These are phyloP conservation scores for Paramecium bursaria DNA, from an alignment of 73 alveolate species.

Conservation along the genomic window DNA sequence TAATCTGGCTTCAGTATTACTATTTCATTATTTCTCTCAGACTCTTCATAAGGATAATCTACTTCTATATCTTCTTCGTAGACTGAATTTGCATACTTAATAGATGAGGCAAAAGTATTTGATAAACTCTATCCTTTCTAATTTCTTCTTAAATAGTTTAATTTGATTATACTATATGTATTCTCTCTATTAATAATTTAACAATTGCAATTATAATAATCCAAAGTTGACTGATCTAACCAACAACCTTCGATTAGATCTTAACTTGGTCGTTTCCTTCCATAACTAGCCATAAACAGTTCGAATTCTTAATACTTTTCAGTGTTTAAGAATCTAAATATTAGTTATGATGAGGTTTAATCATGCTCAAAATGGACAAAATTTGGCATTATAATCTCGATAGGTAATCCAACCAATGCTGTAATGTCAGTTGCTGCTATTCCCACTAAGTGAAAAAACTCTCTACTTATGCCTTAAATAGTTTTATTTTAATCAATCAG, in stretches of 20 bases:
- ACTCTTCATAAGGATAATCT: constrained; percentile 31
- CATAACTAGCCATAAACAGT: not conserved
- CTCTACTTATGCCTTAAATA: constrained; percentile 20
- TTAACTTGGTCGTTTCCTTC: not conserved
- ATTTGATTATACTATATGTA: constrained; percentile 17
- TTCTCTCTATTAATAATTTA: not conserved
- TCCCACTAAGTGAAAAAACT: constrained; percentile 27
- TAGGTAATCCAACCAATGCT: not conserved
- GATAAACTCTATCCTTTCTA: constrained; percentile 27
- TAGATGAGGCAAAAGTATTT: not conserved
- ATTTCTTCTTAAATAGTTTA: constrained; percentile 9
- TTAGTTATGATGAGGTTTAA: not conserved
- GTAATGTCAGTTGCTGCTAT: not conserved
- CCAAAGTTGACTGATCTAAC: constrained; percentile 16
- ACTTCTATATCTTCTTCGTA: constrained; percentile 34
- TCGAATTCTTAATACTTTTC: constrained; percentile 9
- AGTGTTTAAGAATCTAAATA: constrained; percentile 2
- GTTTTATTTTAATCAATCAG: constrained; percentile 8
- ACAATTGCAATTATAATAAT: not conserved
- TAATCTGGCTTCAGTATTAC: constrained; percentile 9
- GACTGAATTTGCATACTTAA: constrained; percentile 1
- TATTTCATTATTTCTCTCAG: constrained; percentile 52
- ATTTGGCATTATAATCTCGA: constrained; percentile 43
- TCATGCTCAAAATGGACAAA: not conserved
- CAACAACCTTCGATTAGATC: constrained; percentile 58